Base-by-base conservation (phyloP, 768 basidiomycete genomes). In the Glaciozyma antarctica region DNA sequence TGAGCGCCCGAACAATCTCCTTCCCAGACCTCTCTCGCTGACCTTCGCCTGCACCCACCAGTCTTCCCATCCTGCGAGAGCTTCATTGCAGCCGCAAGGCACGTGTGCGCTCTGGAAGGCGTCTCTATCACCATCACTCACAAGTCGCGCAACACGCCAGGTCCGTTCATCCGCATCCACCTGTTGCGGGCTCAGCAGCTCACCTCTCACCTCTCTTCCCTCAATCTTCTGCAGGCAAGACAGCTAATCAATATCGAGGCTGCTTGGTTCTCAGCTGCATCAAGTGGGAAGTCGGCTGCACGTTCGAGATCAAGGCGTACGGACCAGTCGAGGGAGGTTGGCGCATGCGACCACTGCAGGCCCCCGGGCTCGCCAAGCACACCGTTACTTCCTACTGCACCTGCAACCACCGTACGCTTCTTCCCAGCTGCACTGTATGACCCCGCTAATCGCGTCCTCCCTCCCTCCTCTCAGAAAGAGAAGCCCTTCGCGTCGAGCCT, bases 231-330 rank as follows among this genome's bases (percentile, higher is more conserved):
- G 38, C 53, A 8, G 53, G 53, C 30, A 54, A 54, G 16, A 13
- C 53, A 15, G 53, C 53, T 24, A 30, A 28, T 17, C 53, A 54
- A 28, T 54, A 54, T 28, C 26, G 53, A 10, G 53, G 53, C 3
- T 32, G 28, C 16, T 26, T 54, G 24, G 53, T 54, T 6, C 53
- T 54, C 53, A 54, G 19, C 53, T 54, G 53, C 30, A 17, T 54
- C 28, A 17, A 54, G 53, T 54, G 53, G 53, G 30, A 32, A 28
- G 17, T 30, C 28, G 53, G 53, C 53, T 54, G 53, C 21, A 32
- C 30, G 53, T 54, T 54, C 21, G 53, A 54, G 53, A 30, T 54
- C 53, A 54, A 54, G 53, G 53, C 28, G 53, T 54, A 54, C 53
- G 53, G 53, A 15, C 53, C 53, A 9, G 53, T 54, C 53, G 30